Evolutionary conservation across 345 rosid species (phyloP).

Genomic region (Pugionium cornutum): DNA sequence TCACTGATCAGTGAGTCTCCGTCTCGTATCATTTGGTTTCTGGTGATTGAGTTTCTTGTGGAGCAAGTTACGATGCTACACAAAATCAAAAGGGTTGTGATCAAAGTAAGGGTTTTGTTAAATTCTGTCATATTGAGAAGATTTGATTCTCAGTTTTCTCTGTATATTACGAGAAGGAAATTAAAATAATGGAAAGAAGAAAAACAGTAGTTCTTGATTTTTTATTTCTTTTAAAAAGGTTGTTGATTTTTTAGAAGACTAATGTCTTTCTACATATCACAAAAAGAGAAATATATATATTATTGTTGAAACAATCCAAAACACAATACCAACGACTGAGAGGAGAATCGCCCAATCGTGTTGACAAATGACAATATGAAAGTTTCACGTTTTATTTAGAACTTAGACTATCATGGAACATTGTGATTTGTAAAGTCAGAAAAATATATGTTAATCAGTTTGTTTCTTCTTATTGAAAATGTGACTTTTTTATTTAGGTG

Average conservation of each 20-base stretch:
- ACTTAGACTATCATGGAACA: not conserved
- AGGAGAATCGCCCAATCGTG: not conserved
- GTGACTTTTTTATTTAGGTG: slow-evolving; percentile 8
- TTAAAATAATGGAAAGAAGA: not conserved
- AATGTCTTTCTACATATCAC: not conserved
- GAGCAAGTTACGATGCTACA: slow-evolving; percentile 35
- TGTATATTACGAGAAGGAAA: not conserved
- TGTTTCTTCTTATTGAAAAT: slow-evolving; percentile 7
- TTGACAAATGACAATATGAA: slow-evolving; percentile 12
- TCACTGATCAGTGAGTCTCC: slow-evolving; percentile 50
- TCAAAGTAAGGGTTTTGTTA: slow-evolving; percentile 8
- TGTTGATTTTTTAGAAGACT: slow-evolving; percentile 7
- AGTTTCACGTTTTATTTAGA: slow-evolving; percentile 26
- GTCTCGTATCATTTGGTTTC: slow-evolving; percentile 45
- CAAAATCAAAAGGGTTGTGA: slow-evolving; percentile 26
- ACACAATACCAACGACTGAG: not conserved
- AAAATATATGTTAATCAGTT: not conserved
- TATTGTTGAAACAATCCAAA: not conserved
- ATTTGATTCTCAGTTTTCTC: slow-evolving; percentile 4
- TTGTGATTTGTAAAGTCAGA: slow-evolving; percentile 20
- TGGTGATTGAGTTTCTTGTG: slow-evolving; percentile 41
- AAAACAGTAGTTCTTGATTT: slow-evolving; percentile 1
- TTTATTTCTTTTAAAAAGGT: not conserved
- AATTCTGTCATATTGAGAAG: slow-evolving; percentile 12
- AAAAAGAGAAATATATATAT: not conserved